These are phyloP conservation scores for Xylaria telfairii DNA, from an alignment of 495 filamentous ascomycete species.

Conservation along the genomic window DNA sequence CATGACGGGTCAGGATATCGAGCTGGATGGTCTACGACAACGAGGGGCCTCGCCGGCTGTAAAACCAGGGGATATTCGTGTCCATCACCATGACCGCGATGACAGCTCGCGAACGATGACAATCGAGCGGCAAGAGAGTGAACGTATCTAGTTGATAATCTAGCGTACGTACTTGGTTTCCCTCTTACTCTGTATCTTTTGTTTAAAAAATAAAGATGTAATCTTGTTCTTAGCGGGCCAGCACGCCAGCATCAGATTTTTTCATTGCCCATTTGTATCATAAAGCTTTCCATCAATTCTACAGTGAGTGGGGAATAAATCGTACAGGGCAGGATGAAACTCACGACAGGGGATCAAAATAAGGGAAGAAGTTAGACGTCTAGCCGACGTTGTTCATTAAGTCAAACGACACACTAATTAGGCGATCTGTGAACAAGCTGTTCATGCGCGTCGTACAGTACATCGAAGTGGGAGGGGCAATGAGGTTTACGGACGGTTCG, in stretches of 20 bases:
- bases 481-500: background rate
- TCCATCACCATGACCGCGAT: slow-evolving; percentile 23
- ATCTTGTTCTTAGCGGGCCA: too few relatives aligned
- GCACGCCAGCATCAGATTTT: background rate
- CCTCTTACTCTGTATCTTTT: background rate
- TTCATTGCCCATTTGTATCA: background rate
- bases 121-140: slow-evolving; percentile 7
- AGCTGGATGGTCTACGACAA: slow-evolving; percentile 34
- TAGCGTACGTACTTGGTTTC: background rate
- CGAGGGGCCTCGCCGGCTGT: slow-evolving; percentile 18
- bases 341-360: too few relatives aligned
- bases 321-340: background rate
- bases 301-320: background rate
- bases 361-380: background rate
- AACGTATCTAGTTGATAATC: slow-evolving; percentile 2
- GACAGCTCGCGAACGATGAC: slow-evolving; percentile 28
- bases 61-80: slow-evolving; percentile 25
- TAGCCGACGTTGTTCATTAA: background rate
- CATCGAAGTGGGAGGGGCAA: background rate
- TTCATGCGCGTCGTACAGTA: background rate
- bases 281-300: background rate
- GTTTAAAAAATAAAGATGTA: slow-evolving; percentile 7
- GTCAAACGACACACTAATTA: background rate
- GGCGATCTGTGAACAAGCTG: background rate
- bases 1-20: slow-evolving; percentile 34